These are phyloP conservation scores for Diutina mesorugosa DNA, from an alignment of 1,139 yeast genomes.

Conservation along the genomic window DNA sequence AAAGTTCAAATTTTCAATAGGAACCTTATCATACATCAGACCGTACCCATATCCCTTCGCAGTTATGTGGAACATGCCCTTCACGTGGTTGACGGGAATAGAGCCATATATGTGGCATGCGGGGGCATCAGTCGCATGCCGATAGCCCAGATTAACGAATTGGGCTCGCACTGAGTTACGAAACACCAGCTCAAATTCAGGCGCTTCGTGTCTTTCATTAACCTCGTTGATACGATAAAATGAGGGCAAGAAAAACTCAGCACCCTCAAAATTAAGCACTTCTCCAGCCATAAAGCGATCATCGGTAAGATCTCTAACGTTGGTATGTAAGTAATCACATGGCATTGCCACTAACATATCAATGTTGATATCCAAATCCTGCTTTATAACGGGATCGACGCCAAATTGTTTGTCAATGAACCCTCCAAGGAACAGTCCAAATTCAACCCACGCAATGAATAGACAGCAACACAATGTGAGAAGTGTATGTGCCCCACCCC, in stretches of 20 bases:
- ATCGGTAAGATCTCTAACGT: conserved; percentile 63
- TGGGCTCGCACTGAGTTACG: conserved; percentile 55
- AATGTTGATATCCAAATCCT: conserved; percentile 55
- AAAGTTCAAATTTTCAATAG: conserved; percentile 48
- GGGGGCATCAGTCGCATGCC: conserved; percentile 40
- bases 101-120: conserved; percentile 87
- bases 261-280: conserved; percentile 54
- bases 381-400: conserved; percentile 53
- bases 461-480: conserved; percentile 47
- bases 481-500: conserved; percentile 72
- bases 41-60: conserved; percentile 38
- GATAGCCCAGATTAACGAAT: conserved; percentile 30
- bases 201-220: conserved; percentile 40
- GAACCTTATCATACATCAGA: conserved; percentile 41
- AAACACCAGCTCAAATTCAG: conserved; percentile 53
- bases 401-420: conserved; percentile 64
- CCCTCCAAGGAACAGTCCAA: conserved; percentile 82
- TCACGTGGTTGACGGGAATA: conserved; percentile 75
- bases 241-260: conserved; percentile 40
- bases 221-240: conserved; percentile 29
- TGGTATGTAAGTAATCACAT: conserved; percentile 63
- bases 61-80: conserved; percentile 77
- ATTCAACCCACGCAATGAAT: conserved; percentile 71
- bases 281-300: conserved; percentile 75
- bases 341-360: conserved; percentile 80